A percentile compares a stretch with the other conserved stretches of the same genome.
Conservation (phyloP, 2,329 filamentous ascomycete species). For the Fusarium tricinctum region DNA sequence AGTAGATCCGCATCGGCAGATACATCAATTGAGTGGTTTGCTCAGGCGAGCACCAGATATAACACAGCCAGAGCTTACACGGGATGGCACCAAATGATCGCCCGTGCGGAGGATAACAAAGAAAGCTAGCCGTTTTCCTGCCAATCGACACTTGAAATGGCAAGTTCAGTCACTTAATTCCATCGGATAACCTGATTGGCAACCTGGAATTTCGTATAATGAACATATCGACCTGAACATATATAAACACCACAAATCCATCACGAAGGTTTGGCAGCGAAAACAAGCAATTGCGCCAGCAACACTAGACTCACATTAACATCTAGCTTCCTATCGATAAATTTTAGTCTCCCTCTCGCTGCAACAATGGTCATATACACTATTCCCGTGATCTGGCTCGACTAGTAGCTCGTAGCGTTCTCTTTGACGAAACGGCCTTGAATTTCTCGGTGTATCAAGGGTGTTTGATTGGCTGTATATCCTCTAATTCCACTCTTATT, state of each 20-base stretch:
- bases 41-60: background rate
- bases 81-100: background rate
- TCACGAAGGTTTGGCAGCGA: conserved; percentile 11
- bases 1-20: background rate
- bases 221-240: background rate
- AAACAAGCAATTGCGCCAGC: conserved; percentile 20
- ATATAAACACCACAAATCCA: conserved; percentile 25
- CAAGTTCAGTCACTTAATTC: background rate
- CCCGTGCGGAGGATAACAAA: conserved; percentile 21
- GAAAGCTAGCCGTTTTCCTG: conserved; percentile 7
- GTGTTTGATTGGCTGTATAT: conserved; percentile 49
- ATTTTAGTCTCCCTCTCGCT: conserved; percentile 20
- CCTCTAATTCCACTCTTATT: conserved; percentile 31
- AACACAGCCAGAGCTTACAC: background rate
- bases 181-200: background rate
- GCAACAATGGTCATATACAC: conserved; percentile 30
- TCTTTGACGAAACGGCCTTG: conserved; percentile 17
- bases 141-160: conserved; percentile 3
- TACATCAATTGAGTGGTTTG: background rate
- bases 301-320: conserved; percentile 10
- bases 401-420: conserved; percentile 32
- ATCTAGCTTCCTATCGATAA: conserved; percentile 26
- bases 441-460: conserved; percentile 52
- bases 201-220: background rate
- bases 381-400: conserved; percentile 23